phyloP scores from a whole-genome alignment of 1,284 basidiomycete genomes.

The Inonotus obliquus region DNA sequence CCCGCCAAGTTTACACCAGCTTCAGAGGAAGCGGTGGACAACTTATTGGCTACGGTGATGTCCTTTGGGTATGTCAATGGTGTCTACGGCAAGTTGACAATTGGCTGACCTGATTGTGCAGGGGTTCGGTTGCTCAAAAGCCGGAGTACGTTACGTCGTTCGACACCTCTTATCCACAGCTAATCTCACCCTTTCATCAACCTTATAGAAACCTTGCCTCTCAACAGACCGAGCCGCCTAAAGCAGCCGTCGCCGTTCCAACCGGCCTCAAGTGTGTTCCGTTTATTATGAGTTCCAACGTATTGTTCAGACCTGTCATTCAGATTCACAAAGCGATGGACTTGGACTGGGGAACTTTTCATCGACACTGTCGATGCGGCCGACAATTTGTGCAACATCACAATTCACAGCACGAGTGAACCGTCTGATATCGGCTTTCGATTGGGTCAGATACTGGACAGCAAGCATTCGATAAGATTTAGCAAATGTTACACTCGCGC shows the following conservation, averaged over 20 bases:
- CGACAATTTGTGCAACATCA: slow-evolving; percentile 43
- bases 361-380: slow-evolving; percentile 29
- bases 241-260: not conserved
- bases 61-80: slow-evolving; percentile 8
- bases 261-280: not conserved
- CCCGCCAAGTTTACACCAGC: not conserved
- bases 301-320: not conserved
- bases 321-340: slow-evolving; percentile 38
- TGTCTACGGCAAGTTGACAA: slow-evolving; percentile 16
- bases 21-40: slow-evolving; percentile 13
- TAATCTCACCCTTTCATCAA: not conserved
- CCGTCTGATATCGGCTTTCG: slow-evolving; percentile 38
- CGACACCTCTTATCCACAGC: not conserved
- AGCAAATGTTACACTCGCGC: slow-evolving; percentile 41
- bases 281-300: not conserved
- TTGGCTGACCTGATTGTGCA: slow-evolving; percentile 21
- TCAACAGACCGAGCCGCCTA: not conserved
- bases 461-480: slow-evolving; percentile 39
- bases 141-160: slow-evolving; percentile 1
- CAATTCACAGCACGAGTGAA: slow-evolving; percentile 41
- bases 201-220: not conserved
- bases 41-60: slow-evolving; percentile 13
- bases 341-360: slow-evolving; percentile 44
- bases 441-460: slow-evolving; percentile 41
- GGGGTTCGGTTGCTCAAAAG: slow-evolving; percentile 2